Evolutionary conservation across 257 asterid genomes (phyloP), one percentile per base, ranked within the genome.

Genomic region (Datura wrightii): DNA sequence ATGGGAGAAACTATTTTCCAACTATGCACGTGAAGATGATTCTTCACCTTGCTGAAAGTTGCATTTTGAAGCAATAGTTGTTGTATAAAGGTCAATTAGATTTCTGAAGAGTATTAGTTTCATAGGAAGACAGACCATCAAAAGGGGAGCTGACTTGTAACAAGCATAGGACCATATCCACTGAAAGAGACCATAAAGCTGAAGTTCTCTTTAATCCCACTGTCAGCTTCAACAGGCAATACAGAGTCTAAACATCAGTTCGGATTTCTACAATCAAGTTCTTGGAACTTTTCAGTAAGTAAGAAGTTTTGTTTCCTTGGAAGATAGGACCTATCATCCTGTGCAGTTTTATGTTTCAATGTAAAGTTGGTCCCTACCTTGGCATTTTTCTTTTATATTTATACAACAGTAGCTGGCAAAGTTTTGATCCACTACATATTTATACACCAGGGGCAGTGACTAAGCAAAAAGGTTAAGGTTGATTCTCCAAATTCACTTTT

Each of bases 141-240:
- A 24, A 24, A 24, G 81, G 19, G 42, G 11, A 39, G 42, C 79
- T n/a, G 36, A n/a, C 79, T 70, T 44, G n/a, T 71, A 71, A 74
- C 58, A 48, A 24, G 60, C 44, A 10, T 74, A 74, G 41, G 24
- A 74, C 59, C 41, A 13, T 9, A 65, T 65, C 46, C 72, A 48
- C 59, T 24, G 42, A 24, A 48, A 74, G 81, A 74, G 59, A 74
- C 31, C 81, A 48, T 48, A 48, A 74, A 48, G 16, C 59, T 74
- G 42, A 74, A 48, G 81, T 74, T 48, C 14, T 48, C 80, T 74
- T 24, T 24, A 19, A 46, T 74, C 42, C 80, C 13, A 24, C 81
- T 48, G 19, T 74, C 81, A 48, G 81, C 44, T 50, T 76, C 82
- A 50, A 50, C 31, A 13, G 82, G 82, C 54, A 72, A 72, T n/a